Evolutionary conservation across 164 flowering plant genomes (phyloP), one percentile per base, ranked within the genome.

Genomic region (Euptelea pleiosperma): DNA sequence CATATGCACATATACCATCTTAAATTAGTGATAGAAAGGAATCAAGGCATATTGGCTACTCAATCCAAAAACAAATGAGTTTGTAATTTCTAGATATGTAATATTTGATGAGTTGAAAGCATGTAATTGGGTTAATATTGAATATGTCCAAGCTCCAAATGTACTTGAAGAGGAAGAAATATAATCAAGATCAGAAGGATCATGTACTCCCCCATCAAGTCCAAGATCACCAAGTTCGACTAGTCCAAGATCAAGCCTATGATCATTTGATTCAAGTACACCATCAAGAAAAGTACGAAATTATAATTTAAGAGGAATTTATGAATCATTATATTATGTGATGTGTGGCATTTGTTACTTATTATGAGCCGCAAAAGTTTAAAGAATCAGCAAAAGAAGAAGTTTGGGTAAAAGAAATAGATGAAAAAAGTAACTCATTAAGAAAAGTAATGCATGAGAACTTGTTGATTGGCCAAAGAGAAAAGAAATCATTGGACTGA

Each of bases 11-110:
- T 44, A 37, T 57, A 25, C 50, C 50, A n/a, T 16, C 14, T 26
- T 16, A 57, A 42, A 10, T 57, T 7, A 49, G 41, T 31, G 60
- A 56, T 41, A 39, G n/a, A n/a, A 39, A 55, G 59, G 37, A 11
- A 39, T 1, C 37, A 57, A 42, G 41, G 39, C 8, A 43, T 29
- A 18, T 57, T 16, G 60, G 49, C 22, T 57, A 57, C 8, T 4
- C 15, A 10, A 18, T 43, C 4, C 8, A 57, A n/a, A n/a, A 49
- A 28, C 31, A 11, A 49, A n/a, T 7, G 30, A 43, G 43, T 29
- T 55, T 39, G 21, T 24, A n/a, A 15, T 28, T 43, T 12, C 49
- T 30, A 3, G 51, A 8, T 15, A 57, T 57, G 60, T 30, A 4
- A 41, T 42, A 14, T 57, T 42, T 16, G 39, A 57, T 57, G 36